These are phyloP conservation scores for Tricholomella constricta DNA, from an alignment of 768 basidiomycete genomes.

Conservation along the genomic window DNA sequence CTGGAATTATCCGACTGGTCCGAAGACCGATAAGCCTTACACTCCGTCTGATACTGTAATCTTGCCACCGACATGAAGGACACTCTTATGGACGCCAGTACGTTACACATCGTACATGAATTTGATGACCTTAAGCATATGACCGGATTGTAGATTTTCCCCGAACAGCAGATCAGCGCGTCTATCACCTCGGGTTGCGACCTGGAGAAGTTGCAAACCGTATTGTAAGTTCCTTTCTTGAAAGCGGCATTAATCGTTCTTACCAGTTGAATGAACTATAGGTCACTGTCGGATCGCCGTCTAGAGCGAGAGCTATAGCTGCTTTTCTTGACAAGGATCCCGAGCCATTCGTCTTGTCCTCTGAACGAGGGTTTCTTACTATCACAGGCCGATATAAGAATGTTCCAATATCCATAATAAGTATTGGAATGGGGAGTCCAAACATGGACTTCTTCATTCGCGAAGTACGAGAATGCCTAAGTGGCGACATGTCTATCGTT, in stretches of 20 bases:
- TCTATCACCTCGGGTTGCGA: constrained; percentile 78
- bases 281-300: constrained; percentile 76
- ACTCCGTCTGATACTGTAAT: neutral
- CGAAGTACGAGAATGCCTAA: constrained; percentile 73
- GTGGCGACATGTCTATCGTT: constrained; percentile 57
- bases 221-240: constrained; percentile 49
- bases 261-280: constrained; percentile 24
- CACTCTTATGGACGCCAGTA: constrained; percentile 66
- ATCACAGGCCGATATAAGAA: constrained; percentile 68
- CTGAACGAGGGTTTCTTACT: constrained; percentile 77
- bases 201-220: constrained; percentile 81
- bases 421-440: constrained; percentile 82
- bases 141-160: constrained; percentile 62
- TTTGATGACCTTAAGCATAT: neutral
- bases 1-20: too few species aligned
- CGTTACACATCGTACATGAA: constrained; percentile 28
- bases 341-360: constrained; percentile 59
- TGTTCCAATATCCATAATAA: constrained; percentile 68
- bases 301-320: constrained; percentile 65
- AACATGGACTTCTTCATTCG: constrained; percentile 88
- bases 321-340: constrained; percentile 59
- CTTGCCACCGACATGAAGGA: constrained; percentile 30
- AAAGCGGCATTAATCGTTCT: neutral
- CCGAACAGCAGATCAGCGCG: constrained; percentile 67
- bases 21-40: too few species aligned